These are phyloP conservation scores for Aphanomyces cochlioides DNA, from an alignment of 352 stramenopile species.

Conservation along the genomic window DNA sequence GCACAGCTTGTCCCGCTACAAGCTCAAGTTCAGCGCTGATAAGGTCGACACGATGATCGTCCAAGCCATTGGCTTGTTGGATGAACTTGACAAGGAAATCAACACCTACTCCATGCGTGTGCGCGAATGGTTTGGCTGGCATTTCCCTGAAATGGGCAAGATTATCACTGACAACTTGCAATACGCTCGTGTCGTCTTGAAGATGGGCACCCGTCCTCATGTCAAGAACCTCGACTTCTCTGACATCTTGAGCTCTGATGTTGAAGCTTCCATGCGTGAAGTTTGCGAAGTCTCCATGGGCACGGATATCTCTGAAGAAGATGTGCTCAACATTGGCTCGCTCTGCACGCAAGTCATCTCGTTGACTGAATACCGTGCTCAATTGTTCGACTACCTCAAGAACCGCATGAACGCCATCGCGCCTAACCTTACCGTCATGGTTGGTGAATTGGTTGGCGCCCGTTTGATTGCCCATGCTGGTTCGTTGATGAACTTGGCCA, in stretches of 20 bases:
- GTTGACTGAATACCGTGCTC: slow-evolving; percentile 86
- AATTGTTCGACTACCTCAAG: slow-evolving; percentile 99
- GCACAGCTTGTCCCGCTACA: slow-evolving; percentile 98
- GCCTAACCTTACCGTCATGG: slow-evolving; percentile 99
- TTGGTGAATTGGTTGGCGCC: slow-evolving; percentile 98
- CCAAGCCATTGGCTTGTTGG: slow-evolving; percentile 98
- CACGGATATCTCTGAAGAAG: slow-evolving; percentile 98
- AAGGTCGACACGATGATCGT: slow-evolving; percentile 99
- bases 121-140: slow-evolving; percentile 99
- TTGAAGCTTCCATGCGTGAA: slow-evolving; percentile 95
- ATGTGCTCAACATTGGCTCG: slow-evolving; percentile 96
- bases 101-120: slow-evolving; percentile 99
- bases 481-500: slow-evolving; percentile 99
- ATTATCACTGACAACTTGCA: slow-evolving; percentile 98
- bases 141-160: slow-evolving; percentile 97
- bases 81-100: slow-evolving; percentile 99
- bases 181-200: slow-evolving; percentile 97
- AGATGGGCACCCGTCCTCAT: slow-evolving; percentile 91
- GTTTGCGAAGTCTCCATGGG: slow-evolving; percentile 99
- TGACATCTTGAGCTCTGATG: slow-evolving; percentile 83
- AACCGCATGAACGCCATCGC: slow-evolving; percentile 99
- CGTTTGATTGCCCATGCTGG: slow-evolving; percentile 99
- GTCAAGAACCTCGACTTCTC: slow-evolving; percentile 92
- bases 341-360: slow-evolving; percentile 91
- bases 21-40: slow-evolving; percentile 99